These are phyloP conservation scores for Arabidopsis arenosa DNA, from an alignment of 345 rosid genomes.

Conservation along the genomic window DNA sequence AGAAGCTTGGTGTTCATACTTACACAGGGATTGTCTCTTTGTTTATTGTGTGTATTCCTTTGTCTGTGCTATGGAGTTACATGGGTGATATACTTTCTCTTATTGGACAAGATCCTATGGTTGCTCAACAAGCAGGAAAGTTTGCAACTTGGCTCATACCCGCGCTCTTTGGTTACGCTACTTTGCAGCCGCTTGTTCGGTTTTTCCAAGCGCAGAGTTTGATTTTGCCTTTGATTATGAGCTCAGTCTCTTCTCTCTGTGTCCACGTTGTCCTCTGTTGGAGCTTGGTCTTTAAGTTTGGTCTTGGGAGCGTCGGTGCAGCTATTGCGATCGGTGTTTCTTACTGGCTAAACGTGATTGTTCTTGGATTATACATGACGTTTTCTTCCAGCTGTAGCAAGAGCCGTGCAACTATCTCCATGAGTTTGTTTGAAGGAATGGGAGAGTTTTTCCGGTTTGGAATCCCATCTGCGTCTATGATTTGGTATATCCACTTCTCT, in stretches of 20 bases:
- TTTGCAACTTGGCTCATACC: conserved; percentile 65
- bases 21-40: conserved; percentile 61
- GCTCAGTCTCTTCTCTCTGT: conserved; percentile 52
- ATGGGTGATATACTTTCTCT: conserved; percentile 58
- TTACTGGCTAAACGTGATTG: conserved; percentile 57
- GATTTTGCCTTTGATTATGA: conserved; percentile 60
- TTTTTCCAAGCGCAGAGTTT: conserved; percentile 65
- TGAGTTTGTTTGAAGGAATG: conserved; percentile 56
- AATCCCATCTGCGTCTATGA: conserved; percentile 70
- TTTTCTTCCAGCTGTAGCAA: conserved; percentile 56
- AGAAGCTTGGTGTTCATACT: conserved; percentile 60
- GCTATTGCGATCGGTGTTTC: conserved; percentile 58
- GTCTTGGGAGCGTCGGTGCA: conserved; percentile 55
- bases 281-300: conserved; percentile 60
- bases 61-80: conserved; percentile 61
- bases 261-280: conserved; percentile 62
- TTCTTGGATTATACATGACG: conserved; percentile 57
- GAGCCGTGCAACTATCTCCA: conserved; percentile 51
- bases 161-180: conserved; percentile 62
- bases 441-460: conserved; percentile 69
- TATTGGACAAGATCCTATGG: conserved; percentile 66
- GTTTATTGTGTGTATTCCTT: conserved; percentile 54
- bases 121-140: conserved; percentile 62
- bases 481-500: conserved; percentile 54
- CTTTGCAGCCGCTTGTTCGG: conserved; percentile 61